A percentile compares a stretch with the other conserved stretches of the same genome.
These are phyloP conservation scores for Cordyceps cicadae DNA, from an alignment of 2,329 filamentous ascomycete genomes.

Conservation along the genomic window DNA sequence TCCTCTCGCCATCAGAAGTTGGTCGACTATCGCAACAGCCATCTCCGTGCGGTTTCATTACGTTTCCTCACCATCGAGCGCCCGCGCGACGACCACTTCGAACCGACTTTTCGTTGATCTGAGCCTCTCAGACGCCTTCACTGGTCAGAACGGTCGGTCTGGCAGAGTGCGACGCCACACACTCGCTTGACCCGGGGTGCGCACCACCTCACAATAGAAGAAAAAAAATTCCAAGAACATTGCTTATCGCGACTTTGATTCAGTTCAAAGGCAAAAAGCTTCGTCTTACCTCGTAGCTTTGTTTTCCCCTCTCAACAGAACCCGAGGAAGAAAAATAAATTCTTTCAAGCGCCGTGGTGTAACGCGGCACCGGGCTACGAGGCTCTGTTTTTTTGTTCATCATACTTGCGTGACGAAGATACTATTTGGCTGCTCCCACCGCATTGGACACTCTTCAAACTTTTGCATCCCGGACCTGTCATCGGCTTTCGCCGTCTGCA, in stretches of 20 bases:
- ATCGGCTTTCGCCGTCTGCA: not conserved
- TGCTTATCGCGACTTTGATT: conserved; percentile 1
- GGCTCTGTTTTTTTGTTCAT: not conserved
- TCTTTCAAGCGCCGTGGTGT: not conserved
- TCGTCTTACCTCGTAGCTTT: conserved; percentile 1
- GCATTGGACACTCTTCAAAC: not conserved
- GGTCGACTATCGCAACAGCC: conserved; percentile 22
- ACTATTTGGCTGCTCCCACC: not conserved
- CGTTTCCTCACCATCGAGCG: conserved; percentile 15
- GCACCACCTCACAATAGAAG: not conserved
- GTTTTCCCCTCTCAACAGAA: conserved; percentile 1
- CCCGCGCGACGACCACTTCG: conserved; percentile 22
- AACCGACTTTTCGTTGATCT: conserved; percentile 32
- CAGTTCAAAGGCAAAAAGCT: not conserved
- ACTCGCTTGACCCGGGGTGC: conserved; percentile 12
- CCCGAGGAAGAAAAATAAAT: conserved; percentile 4
- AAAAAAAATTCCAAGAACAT: not conserved
- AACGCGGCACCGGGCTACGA: not conserved
- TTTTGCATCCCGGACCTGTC: not conserved
- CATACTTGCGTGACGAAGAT: not conserved
- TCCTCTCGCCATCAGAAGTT: conserved; percentile 28
- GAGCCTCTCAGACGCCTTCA: conserved; percentile 50
- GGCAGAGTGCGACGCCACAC: conserved; percentile 20
- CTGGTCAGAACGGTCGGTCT: conserved; percentile 41
- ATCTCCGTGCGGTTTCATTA: not conserved